These are phyloP conservation scores for Chrysoporthe puriensis DNA, from an alignment of 2,329 filamentous ascomycete species.

Conservation along the genomic window DNA sequence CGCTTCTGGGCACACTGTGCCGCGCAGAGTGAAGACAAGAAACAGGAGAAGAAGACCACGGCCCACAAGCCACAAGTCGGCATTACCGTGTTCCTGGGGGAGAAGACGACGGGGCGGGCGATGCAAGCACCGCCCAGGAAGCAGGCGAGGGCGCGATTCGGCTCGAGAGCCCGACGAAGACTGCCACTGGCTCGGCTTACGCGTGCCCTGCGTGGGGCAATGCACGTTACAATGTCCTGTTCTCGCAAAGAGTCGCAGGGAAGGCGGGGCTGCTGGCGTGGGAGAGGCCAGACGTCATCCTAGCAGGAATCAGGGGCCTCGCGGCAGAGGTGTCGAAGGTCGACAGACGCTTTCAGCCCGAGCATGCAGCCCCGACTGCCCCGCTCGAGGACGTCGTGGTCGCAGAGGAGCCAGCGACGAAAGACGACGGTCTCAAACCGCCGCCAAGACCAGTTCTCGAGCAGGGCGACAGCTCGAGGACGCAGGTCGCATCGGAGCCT, in stretches of 20 bases:
- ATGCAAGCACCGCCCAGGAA: slow-evolving; percentile 24
- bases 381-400: slow-evolving; percentile 42
- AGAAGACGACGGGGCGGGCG: slow-evolving; percentile 39
- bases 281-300: slow-evolving; percentile 52
- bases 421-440: slow-evolving; percentile 17
- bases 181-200: slow-evolving; percentile 36
- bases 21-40: slow-evolving; percentile 35
- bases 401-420: not conserved
- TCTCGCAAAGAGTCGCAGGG: slow-evolving; percentile 45
- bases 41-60: slow-evolving; percentile 9
- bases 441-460: slow-evolving; percentile 20
- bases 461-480: slow-evolving; percentile 28
- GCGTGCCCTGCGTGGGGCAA: slow-evolving; percentile 55
- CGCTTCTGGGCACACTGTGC: slow-evolving; percentile 57
- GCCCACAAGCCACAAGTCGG: slow-evolving; percentile 36
- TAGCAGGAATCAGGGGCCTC: slow-evolving; percentile 46
- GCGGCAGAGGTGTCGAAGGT: slow-evolving; percentile 43
- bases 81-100: slow-evolving; percentile 53
- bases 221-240: slow-evolving; percentile 47
- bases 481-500: slow-evolving; percentile 24
- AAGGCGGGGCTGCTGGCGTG: slow-evolving; percentile 51
- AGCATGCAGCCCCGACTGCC: slow-evolving; percentile 30
- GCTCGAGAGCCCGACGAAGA: slow-evolving; percentile 21
- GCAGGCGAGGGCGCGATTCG: slow-evolving; percentile 33
- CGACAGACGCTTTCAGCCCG: slow-evolving; percentile 43